phyloP scores from a whole-genome alignment of 148 eudicot genomes.

The Rhododendron ovatum region DNA sequence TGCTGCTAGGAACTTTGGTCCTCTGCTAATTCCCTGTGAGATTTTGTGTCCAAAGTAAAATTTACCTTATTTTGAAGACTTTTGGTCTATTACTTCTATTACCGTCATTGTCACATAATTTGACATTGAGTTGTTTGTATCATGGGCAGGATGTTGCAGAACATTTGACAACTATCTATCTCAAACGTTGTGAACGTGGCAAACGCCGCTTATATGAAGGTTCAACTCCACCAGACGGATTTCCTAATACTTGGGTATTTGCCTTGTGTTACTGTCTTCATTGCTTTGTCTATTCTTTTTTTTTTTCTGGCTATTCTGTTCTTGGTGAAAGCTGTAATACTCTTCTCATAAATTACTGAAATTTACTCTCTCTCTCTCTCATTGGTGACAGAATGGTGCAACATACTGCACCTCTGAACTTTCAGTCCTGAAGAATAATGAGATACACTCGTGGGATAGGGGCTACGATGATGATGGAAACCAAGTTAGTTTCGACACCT shows the following conservation, averaged over 20 bases:
- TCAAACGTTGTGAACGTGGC: slow-evolving; percentile 86
- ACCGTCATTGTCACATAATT: not conserved
- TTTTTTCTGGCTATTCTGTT: not conserved
- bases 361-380: not conserved
- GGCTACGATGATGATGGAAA: slow-evolving; percentile 90
- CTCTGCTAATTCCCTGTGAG: not conserved
- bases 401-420: slow-evolving; percentile 73
- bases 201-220: slow-evolving; percentile 95
- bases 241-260: slow-evolving; percentile 89
- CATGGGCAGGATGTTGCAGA: slow-evolving; percentile 87
- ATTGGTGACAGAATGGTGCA: slow-evolving; percentile 59
- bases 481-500: slow-evolving; percentile 43
- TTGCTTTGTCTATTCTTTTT: not conserved
- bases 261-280: not conserved
- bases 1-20: not conserved
- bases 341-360: not conserved
- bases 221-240: slow-evolving; percentile 82
- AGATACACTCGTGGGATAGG: slow-evolving; percentile 84
- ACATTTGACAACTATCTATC: slow-evolving; percentile 83
- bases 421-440: slow-evolving; percentile 78
- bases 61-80: not conserved
- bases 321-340: not conserved
- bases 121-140: not conserved
- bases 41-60: not conserved
- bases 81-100: not conserved